Conservation (phyloP, 163 green algal genomes). For the Chlamydomonas reinhardtii region DNA sequence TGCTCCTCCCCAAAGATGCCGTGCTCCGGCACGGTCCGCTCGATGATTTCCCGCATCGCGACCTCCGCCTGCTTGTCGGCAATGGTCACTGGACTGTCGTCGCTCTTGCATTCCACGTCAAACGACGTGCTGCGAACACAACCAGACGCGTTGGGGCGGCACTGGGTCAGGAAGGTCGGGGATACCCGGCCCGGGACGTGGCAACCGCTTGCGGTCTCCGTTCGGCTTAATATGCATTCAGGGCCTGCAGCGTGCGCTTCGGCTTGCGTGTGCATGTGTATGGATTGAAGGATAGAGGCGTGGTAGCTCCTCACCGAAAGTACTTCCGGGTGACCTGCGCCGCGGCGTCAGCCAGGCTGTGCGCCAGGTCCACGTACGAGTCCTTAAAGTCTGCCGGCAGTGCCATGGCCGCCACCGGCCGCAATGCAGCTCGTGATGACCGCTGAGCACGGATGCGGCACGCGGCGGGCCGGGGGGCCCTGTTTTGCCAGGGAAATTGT, state of each 20-base stretch:
- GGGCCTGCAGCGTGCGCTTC: no score
- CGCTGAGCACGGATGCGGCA: no score
- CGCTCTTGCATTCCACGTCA: slow-evolving; percentile 86
- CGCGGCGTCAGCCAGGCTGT: slow-evolving; percentile 77
- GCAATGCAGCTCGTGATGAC: neutral
- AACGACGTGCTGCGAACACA: slow-evolving; percentile 63
- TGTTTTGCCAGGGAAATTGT: no score
- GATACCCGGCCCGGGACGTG: no score
- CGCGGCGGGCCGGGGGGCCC: no score
- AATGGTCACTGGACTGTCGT: slow-evolving; percentile 91
- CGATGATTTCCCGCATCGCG: slow-evolving; percentile 78
- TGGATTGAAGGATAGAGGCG: neutral
- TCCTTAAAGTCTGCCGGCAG: slow-evolving; percentile 48
- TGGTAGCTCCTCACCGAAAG: slow-evolving; percentile 64
- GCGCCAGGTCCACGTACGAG: slow-evolving; percentile 53
- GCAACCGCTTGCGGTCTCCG: no score
- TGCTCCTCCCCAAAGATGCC: slow-evolving; percentile 92
- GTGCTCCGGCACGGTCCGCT: slow-evolving; percentile 78
- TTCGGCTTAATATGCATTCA: no score
- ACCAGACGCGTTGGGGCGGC: no score
- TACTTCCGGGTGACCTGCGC: slow-evolving; percentile 70
- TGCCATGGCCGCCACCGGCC: neutral
- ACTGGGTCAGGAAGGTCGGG: no score
- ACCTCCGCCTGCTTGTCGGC: slow-evolving; percentile 87
- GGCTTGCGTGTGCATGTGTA: no score